These are phyloP conservation scores for Licmophora abbreviata DNA, from an alignment of 108 stramenopile genomes.

Conservation along the genomic window DNA sequence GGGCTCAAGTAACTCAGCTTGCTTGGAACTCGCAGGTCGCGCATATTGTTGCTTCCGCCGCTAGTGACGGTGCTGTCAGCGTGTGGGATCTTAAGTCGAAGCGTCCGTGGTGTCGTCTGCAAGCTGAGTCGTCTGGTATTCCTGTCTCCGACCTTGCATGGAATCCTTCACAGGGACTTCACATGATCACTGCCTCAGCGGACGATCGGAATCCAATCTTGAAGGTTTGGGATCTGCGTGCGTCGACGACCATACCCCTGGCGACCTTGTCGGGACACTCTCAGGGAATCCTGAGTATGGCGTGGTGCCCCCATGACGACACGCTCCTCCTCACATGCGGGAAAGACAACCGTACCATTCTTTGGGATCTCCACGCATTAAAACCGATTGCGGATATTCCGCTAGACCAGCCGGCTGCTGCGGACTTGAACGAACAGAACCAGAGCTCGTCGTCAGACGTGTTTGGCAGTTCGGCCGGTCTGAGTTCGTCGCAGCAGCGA, in stretches of 20 bases:
- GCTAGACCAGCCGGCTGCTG: slow-evolving; percentile 33
- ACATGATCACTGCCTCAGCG: slow-evolving; percentile 86
- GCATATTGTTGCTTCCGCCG: slow-evolving; percentile 89
- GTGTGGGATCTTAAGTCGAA: slow-evolving; percentile 93
- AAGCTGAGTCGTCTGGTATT: slow-evolving; percentile 37
- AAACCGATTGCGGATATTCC: slow-evolving; percentile 87
- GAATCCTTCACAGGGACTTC: slow-evolving; percentile 94
- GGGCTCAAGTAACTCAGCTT: slow-evolving; percentile 76
- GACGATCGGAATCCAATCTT: slow-evolving; percentile 89
- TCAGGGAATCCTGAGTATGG: slow-evolving; percentile 83
- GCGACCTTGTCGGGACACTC: slow-evolving; percentile 82
- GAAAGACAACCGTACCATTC: slow-evolving; percentile 92
- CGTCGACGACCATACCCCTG: slow-evolving; percentile 89
- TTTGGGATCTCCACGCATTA: slow-evolving; percentile 90
- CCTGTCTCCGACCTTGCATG: slow-evolving; percentile 83
- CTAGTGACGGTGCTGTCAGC: slow-evolving; percentile 74
- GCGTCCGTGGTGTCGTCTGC: slow-evolving; percentile 94
- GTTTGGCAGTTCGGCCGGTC: slow-evolving; percentile 26
- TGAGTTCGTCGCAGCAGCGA: slow-evolving; percentile 58
- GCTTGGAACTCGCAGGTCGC: slow-evolving; percentile 95
- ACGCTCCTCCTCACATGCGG: slow-evolving; percentile 75
- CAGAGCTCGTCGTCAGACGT: background rate
- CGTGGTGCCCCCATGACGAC: slow-evolving; percentile 95
- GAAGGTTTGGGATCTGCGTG: slow-evolving; percentile 91
- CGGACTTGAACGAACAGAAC: slow-evolving; percentile 23